Evolutionary conservation across 148 eudicot genomes (phyloP).

Genomic region (Bassia scoparia): DNA sequence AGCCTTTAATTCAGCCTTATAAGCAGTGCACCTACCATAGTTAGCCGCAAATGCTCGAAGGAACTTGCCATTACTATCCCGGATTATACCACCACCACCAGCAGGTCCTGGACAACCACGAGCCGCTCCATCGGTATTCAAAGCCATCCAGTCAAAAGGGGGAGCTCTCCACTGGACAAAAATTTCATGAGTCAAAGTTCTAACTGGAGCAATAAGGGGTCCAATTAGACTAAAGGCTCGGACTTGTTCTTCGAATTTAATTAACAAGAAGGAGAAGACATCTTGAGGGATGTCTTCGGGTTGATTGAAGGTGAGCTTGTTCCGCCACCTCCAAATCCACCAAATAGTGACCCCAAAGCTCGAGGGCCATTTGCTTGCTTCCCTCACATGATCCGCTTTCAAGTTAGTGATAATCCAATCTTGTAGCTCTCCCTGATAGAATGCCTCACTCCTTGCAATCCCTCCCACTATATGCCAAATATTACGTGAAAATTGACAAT

Average conservation of each 20-base stretch:
- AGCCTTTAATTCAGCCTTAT: too few relatives aligned
- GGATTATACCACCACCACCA: background rate
- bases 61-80: background rate
- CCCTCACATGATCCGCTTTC: too few relatives aligned
- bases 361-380: too few relatives aligned
- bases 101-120: background rate
- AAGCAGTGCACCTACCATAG: too few relatives aligned
- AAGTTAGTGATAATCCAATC: too few relatives aligned
- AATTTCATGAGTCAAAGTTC: background rate
- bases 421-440: background rate
- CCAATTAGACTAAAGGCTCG: too few relatives aligned
- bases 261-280: too few relatives aligned
- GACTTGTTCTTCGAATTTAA: background rate
- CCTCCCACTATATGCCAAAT: background rate
- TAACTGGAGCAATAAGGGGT: background rate
- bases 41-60: background rate
- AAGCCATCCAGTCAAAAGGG: background rate
- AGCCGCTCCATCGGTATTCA: background rate
- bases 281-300: too few relatives aligned
- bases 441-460: too few relatives aligned
- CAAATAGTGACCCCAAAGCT: too few relatives aligned
- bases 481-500: background rate
- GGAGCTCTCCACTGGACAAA: background rate
- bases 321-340: too few relatives aligned
- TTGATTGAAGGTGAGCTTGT: too few relatives aligned